phyloP scores from a whole-genome alignment of 192 early-diverging fungal genomes.

The Kappamyces sp. region DNA sequence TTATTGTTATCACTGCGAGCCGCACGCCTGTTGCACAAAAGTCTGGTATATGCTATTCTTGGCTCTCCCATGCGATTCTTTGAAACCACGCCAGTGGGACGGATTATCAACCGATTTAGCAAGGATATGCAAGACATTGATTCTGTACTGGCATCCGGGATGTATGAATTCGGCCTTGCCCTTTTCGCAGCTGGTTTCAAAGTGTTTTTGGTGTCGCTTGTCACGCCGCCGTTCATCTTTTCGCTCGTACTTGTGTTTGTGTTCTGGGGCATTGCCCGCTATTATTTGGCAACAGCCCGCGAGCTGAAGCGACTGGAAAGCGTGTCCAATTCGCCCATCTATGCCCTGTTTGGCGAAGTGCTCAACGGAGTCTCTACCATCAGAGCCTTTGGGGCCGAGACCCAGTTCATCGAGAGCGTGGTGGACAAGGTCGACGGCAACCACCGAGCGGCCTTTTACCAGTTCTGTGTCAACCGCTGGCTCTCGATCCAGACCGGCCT shows the following conservation, averaged over 20 bases:
- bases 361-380: slow-evolving; percentile 30
- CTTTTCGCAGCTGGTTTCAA: slow-evolving; percentile 15
- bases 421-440: slow-evolving; percentile 54
- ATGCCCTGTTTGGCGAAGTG: slow-evolving; percentile 75
- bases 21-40: not conserved
- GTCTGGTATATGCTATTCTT: slow-evolving; percentile 19
- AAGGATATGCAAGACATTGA: slow-evolving; percentile 65
- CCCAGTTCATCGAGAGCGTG: slow-evolving; percentile 28
- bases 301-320: slow-evolving; percentile 88
- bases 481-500: slow-evolving; percentile 63
- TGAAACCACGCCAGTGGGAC: slow-evolving; percentile 60
- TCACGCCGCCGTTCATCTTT: slow-evolving; percentile 57
- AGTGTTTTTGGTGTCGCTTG: slow-evolving; percentile 23
- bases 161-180: slow-evolving; percentile 19
- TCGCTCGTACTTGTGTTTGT: slow-evolving; percentile 16
- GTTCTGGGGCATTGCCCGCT: slow-evolving; percentile 58
- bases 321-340: slow-evolving; percentile 68
- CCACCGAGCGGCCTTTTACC: slow-evolving; percentile 80
- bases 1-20: slow-evolving; percentile 22
- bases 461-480: slow-evolving; percentile 79
- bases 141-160: slow-evolving; percentile 14
- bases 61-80: slow-evolving; percentile 50
- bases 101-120: slow-evolving; percentile 51
- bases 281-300: slow-evolving; percentile 73
- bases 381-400: slow-evolving; percentile 36